phyloP scores from a whole-genome alignment of 139 green algal genomes.

The Ettlia oleoabundans region DNA sequence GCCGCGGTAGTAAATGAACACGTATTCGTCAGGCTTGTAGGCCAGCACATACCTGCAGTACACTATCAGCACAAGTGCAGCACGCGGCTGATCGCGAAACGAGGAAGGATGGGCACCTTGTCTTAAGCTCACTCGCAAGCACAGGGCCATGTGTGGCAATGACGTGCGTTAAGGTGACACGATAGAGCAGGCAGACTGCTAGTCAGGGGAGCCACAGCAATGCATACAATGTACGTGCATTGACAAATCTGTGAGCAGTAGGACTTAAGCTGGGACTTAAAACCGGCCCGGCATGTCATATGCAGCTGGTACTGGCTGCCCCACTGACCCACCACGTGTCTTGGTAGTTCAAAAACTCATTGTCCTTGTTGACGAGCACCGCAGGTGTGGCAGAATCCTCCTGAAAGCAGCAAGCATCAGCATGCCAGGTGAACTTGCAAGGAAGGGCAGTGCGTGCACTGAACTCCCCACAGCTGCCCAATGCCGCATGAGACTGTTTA shows the following conservation, averaged over 20 bases:
- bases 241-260: no score
- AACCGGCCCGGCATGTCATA: background rate
- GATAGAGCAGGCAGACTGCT: no score
- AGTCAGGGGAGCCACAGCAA: no score
- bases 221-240: no score
- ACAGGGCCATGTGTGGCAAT: no score
- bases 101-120: no score
- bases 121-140: no score
- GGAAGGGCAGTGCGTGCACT: no score
- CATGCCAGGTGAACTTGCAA: background rate
- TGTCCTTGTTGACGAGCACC: constrained; percentile 79
- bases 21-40: constrained; percentile 77
- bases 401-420: background rate
- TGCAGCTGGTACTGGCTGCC: background rate
- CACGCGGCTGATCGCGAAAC: no score
- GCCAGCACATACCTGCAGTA: constrained; percentile 77
- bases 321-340: constrained; percentile 71
- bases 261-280: background rate
- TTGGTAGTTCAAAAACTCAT: constrained; percentile 88
- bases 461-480: no score
- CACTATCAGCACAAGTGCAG: background rate
- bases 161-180: no score
- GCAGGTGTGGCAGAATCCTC: constrained; percentile 46
- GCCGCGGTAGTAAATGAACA: constrained; percentile 89
- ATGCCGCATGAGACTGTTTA: background rate